phyloP scores from a whole-genome alignment of 2,329 filamentous ascomycete genomes.

The Nemania bipapillata region DNA sequence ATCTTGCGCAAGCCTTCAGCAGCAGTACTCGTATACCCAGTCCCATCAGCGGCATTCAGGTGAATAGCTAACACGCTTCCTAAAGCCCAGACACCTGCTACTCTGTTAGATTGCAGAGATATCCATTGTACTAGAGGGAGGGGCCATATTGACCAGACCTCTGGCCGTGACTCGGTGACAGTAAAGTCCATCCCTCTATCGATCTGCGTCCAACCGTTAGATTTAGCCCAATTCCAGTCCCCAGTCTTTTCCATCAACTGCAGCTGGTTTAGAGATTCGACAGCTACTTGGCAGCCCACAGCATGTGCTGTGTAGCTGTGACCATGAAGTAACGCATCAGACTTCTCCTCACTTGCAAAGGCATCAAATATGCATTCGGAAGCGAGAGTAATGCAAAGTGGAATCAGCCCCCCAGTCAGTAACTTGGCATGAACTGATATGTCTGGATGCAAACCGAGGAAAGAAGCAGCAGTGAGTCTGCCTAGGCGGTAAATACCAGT shows the following conservation, averaged over 20 bases:
- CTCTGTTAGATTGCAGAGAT: conserved; percentile 62
- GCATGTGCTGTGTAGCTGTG: conserved; percentile 90
- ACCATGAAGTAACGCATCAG: conserved; percentile 81
- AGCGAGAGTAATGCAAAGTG: conserved; percentile 79
- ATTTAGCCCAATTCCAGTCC: conserved; percentile 67
- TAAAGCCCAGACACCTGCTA: conserved; percentile 76
- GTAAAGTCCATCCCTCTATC: not conserved
- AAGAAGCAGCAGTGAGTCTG: conserved; percentile 74
- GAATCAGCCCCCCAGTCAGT: conserved; percentile 81
- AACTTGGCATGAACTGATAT: conserved; percentile 86
- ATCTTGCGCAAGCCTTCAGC: conserved; percentile 30
- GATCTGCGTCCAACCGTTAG: conserved; percentile 56
- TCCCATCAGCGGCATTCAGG: conserved; percentile 55
- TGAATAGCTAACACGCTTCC: conserved; percentile 78
- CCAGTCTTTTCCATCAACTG: conserved; percentile 65
- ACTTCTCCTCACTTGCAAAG: conserved; percentile 78
- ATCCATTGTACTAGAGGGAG: conserved; percentile 67
- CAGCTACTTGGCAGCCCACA: conserved; percentile 80
- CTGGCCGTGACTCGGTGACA: not conserved
- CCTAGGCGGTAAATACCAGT: conserved; percentile 86
- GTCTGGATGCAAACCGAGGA: conserved; percentile 75
- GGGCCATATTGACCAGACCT: conserved; percentile 77
- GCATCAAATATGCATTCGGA: conserved; percentile 77
- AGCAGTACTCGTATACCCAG: conserved; percentile 58
- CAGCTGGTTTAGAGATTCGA: conserved; percentile 72